These are phyloP conservation scores for Poa annua DNA, from an alignment of 176 grass and related monocot genomes.

Conservation along the genomic window DNA sequence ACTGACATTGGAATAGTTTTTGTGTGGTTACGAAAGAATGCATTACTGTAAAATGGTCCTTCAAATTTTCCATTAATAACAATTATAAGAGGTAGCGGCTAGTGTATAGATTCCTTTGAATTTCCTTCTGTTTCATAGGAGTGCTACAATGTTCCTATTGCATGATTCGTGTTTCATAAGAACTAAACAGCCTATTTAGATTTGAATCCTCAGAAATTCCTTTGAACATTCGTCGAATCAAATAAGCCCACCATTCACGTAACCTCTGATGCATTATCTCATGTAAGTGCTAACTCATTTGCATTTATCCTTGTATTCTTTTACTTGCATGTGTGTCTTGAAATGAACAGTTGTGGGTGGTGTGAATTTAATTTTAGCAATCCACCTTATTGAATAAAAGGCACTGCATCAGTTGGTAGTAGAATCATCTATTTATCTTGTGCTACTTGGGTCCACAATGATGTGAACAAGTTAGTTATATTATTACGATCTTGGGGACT, in stretches of 20 bases:
- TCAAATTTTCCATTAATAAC: neutral
- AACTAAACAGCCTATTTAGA: neutral
- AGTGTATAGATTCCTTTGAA: neutral
- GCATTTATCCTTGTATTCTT: neutral
- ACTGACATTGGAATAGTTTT: neutral
- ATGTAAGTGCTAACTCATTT: neutral
- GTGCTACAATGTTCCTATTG: neutral
- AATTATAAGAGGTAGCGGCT: neutral
- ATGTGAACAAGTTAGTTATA: neutral
- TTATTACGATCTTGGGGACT: neutral
- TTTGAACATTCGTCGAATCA: neutral
- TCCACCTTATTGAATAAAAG: neutral
- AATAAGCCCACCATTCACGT: neutral
- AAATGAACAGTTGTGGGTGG: neutral
- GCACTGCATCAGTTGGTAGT: neutral
- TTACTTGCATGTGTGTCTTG: neutral
- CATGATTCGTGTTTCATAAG: neutral
- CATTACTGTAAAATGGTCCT: neutral
- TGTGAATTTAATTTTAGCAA: neutral
- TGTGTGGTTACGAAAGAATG: neutral
- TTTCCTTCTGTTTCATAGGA: neutral
- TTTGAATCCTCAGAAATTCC: neutral
- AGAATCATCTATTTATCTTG: neutral
- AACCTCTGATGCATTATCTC: neutral
- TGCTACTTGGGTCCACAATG: neutral